Conservation (phyloP, 2,329 filamentous ascomycete species). For the Fusarium luffae region DNA sequence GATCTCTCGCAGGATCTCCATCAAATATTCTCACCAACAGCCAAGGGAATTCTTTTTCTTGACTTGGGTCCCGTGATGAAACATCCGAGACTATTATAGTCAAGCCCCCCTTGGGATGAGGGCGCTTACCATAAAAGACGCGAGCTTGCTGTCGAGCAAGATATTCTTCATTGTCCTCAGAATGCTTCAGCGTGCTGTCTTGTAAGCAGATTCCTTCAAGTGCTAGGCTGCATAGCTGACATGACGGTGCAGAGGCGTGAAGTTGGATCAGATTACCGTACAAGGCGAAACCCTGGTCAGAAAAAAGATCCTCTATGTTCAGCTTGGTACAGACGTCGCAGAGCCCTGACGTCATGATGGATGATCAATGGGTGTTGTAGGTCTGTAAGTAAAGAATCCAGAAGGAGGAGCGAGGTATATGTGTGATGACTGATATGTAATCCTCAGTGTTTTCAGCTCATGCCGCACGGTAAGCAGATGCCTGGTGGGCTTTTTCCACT, state of each 20-base stretch:
- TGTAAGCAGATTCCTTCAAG: background rate
- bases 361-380: no score
- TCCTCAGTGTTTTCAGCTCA: background rate
- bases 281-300: background rate
- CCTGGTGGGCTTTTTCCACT: background rate
- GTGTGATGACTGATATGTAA: background rate
- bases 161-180: background rate
- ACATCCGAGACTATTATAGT: background rate
- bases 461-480: background rate
- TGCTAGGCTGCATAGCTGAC: background rate
- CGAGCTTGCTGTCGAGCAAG: background rate
- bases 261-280: background rate
- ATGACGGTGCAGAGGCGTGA: background rate
- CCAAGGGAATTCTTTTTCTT: no score
- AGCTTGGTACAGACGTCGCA: background rate
- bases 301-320: background rate
- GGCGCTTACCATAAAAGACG: no score
- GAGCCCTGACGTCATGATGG: background rate
- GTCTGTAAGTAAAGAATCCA: no score
- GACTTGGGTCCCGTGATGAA: no score
- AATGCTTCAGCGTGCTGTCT: fast-evolving
- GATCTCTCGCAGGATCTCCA: no score
- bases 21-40: no score
- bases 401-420: no score
- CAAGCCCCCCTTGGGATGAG: no score